Base-by-base conservation (phyloP, 2,329 filamentous ascomycete species). In the Plectosphaerella cucumerina region DNA sequence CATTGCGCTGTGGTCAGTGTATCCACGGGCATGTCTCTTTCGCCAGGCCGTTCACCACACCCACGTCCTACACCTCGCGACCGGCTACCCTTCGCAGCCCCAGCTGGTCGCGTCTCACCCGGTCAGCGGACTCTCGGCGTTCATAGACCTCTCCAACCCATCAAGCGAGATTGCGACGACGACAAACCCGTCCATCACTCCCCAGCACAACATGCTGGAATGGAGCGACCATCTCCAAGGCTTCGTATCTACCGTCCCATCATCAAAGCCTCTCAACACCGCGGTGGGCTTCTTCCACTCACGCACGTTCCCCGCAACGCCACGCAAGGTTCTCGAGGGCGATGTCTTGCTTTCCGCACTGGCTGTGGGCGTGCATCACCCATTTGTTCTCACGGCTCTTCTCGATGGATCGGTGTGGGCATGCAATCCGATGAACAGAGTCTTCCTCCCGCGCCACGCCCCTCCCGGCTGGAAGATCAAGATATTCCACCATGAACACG, bases 201-300 rank as follows among this genome's bases (percentile, higher is more conserved):
- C 80, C 55, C 78, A 82, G 53, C 73, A 78, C 4, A 75, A 76
- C 53, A 65, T 82, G 39, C 67, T 84, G 15, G 67, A 70, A 18
- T 84, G 80, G 73, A 76, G 71, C 61, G 77, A 82, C 54, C 74
- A 80, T 53, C 65, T 84, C 43, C 70, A 79, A 49, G 80, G 79
- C 6, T 84, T 78, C 64, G 72, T 78, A 51, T 72, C 73, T 26
- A 64, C 75, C 20, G 76, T 76, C 59, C 78, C 80, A 3, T 77
- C 76, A 0, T 74, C 76, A 3, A 77, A 75, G 52, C 74, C 78
- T 15, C 69, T 76, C 17, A 81, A 77, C 58, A 76, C 75, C 2
- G 73, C 74, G 26, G 61, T 83, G 21, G 75, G 74, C 11, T 82
- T 81, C 57, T 65, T 79, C 53, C 75, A 80, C 59, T 55, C 55